Evolutionary conservation across 495 filamentous ascomycete genomes (phyloP).

Genomic region (Geoglossum glabrum): DNA sequence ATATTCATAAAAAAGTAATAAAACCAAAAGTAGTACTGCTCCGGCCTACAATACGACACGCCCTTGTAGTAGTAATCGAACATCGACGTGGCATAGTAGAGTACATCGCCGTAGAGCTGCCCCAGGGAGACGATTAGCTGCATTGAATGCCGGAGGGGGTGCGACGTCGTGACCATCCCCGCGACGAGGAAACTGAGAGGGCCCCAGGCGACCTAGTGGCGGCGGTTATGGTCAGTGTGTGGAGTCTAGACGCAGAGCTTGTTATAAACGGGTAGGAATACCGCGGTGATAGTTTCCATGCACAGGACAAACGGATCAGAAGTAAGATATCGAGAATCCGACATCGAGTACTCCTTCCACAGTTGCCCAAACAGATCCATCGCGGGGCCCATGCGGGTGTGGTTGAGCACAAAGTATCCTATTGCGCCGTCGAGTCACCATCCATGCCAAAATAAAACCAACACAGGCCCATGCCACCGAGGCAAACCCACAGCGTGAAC

Average conservation of each 20-base stretch:
- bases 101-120: slow-evolving; percentile 67
- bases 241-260: neutral
- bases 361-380: slow-evolving; percentile 55
- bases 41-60: slow-evolving; percentile 48
- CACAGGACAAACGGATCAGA: slow-evolving; percentile 63
- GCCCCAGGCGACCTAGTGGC: slow-evolving; percentile 44
- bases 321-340: slow-evolving; percentile 66
- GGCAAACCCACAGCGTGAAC: neutral
- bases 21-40: slow-evolving; percentile 66
- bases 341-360: slow-evolving; percentile 77
- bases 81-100: slow-evolving; percentile 71
- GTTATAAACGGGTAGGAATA: slow-evolving; percentile 21
- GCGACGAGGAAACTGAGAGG: slow-evolving; percentile 57
- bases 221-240: neutral
- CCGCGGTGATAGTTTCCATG: slow-evolving; percentile 66
- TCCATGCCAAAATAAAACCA: too few relatives aligned
- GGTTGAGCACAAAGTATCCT: slow-evolving; percentile 59
- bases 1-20: slow-evolving; percentile 78
- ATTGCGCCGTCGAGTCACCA: neutral
- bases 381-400: slow-evolving; percentile 32
- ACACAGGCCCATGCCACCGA: too few relatives aligned
- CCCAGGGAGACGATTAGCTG: slow-evolving; percentile 55
- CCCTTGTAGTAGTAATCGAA: slow-evolving; percentile 40
- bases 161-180: slow-evolving; percentile 33
- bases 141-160: slow-evolving; percentile 45